Base-by-base conservation (phyloP, 805 yeast genomes). In the Metschnikowia picachoensis region DNA sequence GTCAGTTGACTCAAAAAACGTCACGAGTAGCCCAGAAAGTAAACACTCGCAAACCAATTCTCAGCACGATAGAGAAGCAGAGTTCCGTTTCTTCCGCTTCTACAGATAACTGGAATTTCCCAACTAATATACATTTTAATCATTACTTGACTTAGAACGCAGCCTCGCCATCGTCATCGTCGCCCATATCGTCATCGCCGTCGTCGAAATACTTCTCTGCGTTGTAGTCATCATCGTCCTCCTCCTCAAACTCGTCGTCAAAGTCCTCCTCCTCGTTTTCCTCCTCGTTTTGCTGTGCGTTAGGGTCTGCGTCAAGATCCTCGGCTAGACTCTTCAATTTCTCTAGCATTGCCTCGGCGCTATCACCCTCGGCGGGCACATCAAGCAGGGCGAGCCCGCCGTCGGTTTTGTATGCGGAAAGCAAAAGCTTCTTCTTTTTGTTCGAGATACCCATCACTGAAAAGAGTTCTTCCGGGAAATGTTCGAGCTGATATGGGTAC, bases 181-280 rank as follows among this genome's bases (percentile, higher is more conserved):
- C 83, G 16, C 72, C 80, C 34, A 76, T 80, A 35, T 77, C 82
- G 42, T 80, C 85, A 51, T 83, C 87, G 37, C 84, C 85, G 53
- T 78, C 84, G 59, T 85, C 90, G 58, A 85, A 85, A 65, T 85
- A 85, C 63, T 80, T 80, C 56, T 85, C 92, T 8, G 92, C 92
- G 57, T 85, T 85, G 58, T 85, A 85, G 61, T 83, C 89, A 58
- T 82, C 87, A 54, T 85, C 90, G 25, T 84, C 89, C 46, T 83
- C 85, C 52, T 83, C 89, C 50, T 80, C 85, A 53, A 75, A 78
- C 50, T 83, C 87, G 50, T 83, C 89, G 55, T 83, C 88, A 39
- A 70, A 66, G n/a, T 79, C 85, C 16, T 68, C 74, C 30, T 79
- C 78, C 15, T 65, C 70, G 9, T 57, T 65, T 16, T 53, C 60